Percentiles rank a stretch among this genome's conserved stretches.
These are phyloP conservation scores for Melocanna baccifera DNA, from an alignment of 176 grass and related monocot genomes.

Conservation along the genomic window DNA sequence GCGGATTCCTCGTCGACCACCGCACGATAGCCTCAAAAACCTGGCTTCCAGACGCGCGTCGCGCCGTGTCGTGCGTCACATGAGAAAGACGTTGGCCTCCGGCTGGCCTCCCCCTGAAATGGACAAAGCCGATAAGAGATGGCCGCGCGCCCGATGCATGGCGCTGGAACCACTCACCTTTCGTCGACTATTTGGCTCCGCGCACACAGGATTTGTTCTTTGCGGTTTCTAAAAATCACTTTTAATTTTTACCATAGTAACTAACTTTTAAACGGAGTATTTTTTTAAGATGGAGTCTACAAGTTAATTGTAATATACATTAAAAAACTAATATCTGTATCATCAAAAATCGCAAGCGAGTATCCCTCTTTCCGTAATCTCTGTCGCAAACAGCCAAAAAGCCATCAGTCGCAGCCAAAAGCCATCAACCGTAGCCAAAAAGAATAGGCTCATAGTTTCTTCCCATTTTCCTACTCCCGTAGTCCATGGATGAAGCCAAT, in stretches of 20 bases:
- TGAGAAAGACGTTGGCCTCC: neutral
- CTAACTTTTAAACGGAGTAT: no score
- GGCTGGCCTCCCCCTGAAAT: neutral
- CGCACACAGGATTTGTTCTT: no score
- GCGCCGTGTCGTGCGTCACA: conserved; percentile 28
- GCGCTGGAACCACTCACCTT: neutral
- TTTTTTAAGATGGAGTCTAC: no score
- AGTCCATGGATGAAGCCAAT: neutral
- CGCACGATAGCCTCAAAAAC: neutral
- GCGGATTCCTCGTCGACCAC: neutral
- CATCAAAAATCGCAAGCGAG: no score
- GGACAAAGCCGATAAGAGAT: conserved; percentile 15
- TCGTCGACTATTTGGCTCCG: neutral
- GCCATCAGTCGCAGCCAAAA: no score
- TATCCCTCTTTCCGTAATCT: no score
- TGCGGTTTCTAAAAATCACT: no score
- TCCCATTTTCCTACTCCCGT: neutral
- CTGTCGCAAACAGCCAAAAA: no score
- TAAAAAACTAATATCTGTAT: no score
- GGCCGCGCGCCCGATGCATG: conserved; percentile 11
- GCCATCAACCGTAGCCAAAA: no score
- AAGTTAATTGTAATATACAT: no score
- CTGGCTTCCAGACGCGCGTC: neutral
- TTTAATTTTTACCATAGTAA: no score
- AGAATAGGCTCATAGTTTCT: neutral